Percentiles rank a stretch among this genome's conserved stretches.
These are phyloP conservation scores for Myxozyma lipomycoides DNA, from an alignment of 805 yeast genomes.

Conservation along the genomic window DNA sequence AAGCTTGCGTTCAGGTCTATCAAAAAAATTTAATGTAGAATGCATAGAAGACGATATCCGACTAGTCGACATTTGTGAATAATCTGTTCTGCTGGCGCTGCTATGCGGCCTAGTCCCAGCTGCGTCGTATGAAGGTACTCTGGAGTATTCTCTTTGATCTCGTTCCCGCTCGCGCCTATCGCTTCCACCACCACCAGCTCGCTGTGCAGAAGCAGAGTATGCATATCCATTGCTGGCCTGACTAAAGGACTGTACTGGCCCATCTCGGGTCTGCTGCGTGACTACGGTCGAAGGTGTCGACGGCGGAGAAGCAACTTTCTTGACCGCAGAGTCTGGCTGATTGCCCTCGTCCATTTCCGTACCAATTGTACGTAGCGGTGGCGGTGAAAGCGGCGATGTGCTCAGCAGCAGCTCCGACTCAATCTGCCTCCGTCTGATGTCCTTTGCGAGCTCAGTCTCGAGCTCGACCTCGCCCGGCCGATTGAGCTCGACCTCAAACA, in stretches of 20 bases:
- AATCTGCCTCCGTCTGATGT: constrained; percentile 10
- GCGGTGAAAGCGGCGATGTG: constrained; percentile 24
- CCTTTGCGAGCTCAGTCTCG: constrained; percentile 12
- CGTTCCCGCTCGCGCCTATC: neutral
- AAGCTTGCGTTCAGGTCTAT: constrained; percentile 24
- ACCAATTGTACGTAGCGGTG: constrained; percentile 19
- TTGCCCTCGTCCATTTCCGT: neutral
- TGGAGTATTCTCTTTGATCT: neutral
- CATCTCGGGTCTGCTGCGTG: neutral
- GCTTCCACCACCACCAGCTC: neutral
- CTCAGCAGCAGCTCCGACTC: constrained; percentile 23
- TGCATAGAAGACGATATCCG: constrained; percentile 23
- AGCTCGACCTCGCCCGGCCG: constrained; percentile 16
- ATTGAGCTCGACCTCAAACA: constrained; percentile 15
- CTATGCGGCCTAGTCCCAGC: constrained; percentile 3
- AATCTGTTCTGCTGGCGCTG: constrained; percentile 13
- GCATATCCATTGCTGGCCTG: neutral
- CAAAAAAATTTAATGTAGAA: constrained; percentile 24
- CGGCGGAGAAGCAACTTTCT: constrained; percentile 20
- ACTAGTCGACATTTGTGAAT: constrained; percentile 19
- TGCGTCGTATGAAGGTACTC: neutral
- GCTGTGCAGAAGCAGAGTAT: neutral
- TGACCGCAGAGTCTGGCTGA: neutral
- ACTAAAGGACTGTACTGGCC: neutral
- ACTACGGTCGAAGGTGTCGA: constrained; percentile 19